phyloP scores from a whole-genome alignment of 805 yeast genomes.

The Yarrowia sp. region DNA sequence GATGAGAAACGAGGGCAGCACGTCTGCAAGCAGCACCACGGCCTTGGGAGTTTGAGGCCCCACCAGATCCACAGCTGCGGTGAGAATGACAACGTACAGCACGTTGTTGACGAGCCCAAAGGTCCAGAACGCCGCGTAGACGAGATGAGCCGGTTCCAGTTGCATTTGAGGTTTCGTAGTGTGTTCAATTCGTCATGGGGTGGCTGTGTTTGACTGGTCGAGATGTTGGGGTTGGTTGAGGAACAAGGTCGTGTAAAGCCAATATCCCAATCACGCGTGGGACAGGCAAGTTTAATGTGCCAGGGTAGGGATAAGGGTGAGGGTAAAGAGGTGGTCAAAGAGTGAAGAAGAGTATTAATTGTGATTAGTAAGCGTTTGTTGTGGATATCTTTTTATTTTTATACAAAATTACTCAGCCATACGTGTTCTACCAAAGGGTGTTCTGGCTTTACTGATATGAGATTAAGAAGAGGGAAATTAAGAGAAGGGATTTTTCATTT shows the following conservation, averaged over 20 bases:
- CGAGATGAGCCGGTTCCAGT: slow-evolving; percentile 8
- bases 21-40: slow-evolving; percentile 78
- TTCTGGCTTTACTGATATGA: too few relatives aligned
- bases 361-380: too few relatives aligned
- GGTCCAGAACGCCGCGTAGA: slow-evolving; percentile 57
- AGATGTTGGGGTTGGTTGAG: not conserved
- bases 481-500: too few relatives aligned
- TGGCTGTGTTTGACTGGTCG: not conserved
- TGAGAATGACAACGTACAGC: slow-evolving; percentile 82
- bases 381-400: too few relatives aligned
- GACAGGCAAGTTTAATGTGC: slow-evolving; percentile 4
- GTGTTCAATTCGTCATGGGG: not conserved
- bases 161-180: too few relatives aligned
- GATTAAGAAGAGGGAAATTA: too few relatives aligned
- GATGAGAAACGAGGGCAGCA: slow-evolving; percentile 72
- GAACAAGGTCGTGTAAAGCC: not conserved
- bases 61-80: slow-evolving; percentile 90
- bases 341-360: too few relatives aligned
- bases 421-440: too few relatives aligned
- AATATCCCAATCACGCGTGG: slow-evolving; percentile 9
- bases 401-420: too few relatives aligned
- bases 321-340: not conserved
- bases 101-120: slow-evolving; percentile 88
- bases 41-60: slow-evolving; percentile 84
- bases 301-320: too few relatives aligned